Conservation (phyloP, 331 rosid genomes). For the Phaseolus coccineus region DNA sequence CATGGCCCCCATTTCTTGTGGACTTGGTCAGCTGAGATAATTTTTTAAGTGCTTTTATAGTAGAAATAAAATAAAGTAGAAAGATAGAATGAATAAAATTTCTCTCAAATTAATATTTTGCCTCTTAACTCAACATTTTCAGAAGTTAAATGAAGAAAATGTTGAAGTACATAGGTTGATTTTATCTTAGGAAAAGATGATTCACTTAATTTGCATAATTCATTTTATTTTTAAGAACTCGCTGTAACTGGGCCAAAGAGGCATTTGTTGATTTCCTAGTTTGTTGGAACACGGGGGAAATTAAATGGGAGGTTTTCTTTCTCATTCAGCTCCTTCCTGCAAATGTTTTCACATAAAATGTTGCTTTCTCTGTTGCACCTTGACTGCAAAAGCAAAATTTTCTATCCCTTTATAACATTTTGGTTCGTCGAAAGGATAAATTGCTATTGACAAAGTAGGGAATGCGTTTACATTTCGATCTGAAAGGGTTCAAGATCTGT, state of each 20-base stretch:
- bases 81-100: neutral
- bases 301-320: neutral
- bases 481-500: conserved; percentile 1
- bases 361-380: neutral
- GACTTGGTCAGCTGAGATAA: neutral
- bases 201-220: neutral
- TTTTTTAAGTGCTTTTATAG: neutral
- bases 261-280: conserved; percentile 18
- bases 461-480: conserved; percentile 17
- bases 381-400: neutral
- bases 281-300: conserved; percentile 13
- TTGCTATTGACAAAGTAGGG: neutral
- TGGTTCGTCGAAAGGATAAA: neutral
- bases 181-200: neutral
- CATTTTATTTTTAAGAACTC: neutral
- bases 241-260: neutral
- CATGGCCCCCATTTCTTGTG: neutral
- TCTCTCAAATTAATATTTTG: neutral
- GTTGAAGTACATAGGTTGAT: neutral
- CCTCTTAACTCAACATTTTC: neutral
- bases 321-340: conserved; percentile 1
- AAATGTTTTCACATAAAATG: neutral
- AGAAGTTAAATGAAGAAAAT: neutral
- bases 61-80: neutral
- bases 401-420: neutral